These are phyloP conservation scores for Exsudoporus floridanus DNA, from an alignment of 1,284 basidiomycete genomes.

Conservation along the genomic window DNA sequence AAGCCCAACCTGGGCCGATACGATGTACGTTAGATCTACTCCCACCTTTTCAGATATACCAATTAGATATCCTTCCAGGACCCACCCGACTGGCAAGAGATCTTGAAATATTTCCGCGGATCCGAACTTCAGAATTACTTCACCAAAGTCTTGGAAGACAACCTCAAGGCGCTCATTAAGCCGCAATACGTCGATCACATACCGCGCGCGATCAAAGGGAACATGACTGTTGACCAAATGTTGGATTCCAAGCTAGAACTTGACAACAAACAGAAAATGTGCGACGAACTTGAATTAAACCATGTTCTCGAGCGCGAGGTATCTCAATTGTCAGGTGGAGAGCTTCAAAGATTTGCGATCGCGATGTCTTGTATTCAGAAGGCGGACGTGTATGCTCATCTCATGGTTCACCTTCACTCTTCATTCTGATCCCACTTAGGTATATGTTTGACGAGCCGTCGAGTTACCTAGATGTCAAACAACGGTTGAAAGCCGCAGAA, in stretches of 20 bases:
- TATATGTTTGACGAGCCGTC: constrained; percentile 99
- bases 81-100: constrained; percentile 97
- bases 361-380: constrained; percentile 90
- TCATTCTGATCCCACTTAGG: constrained; percentile 39
- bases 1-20: constrained; percentile 92
- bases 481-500: constrained; percentile 93
- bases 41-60: background rate
- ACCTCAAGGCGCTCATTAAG: constrained; percentile 96
- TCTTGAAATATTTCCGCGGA: constrained; percentile 95
- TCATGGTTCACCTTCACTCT: background rate
- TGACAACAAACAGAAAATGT: constrained; percentile 81
- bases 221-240: constrained; percentile 84
- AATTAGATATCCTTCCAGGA: constrained; percentile 50
- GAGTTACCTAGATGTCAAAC: constrained; percentile 93
- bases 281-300: constrained; percentile 82
- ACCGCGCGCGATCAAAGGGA: constrained; percentile 90
- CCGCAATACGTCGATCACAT: constrained; percentile 99
- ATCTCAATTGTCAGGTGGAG: constrained; percentile 86
- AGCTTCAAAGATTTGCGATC: constrained; percentile 94
- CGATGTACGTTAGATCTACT: constrained; percentile 57
- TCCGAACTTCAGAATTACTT: constrained; percentile 98
- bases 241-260: constrained; percentile 84
- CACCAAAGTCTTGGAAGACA: constrained; percentile 97
- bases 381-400: constrained; percentile 77
- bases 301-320: constrained; percentile 85